A percentile compares a stretch with the other conserved stretches of the same genome.
Evolutionary conservation across 768 basidiomycete genomes (phyloP).

Genomic region (Pleurotus salmoneostramineus): DNA sequence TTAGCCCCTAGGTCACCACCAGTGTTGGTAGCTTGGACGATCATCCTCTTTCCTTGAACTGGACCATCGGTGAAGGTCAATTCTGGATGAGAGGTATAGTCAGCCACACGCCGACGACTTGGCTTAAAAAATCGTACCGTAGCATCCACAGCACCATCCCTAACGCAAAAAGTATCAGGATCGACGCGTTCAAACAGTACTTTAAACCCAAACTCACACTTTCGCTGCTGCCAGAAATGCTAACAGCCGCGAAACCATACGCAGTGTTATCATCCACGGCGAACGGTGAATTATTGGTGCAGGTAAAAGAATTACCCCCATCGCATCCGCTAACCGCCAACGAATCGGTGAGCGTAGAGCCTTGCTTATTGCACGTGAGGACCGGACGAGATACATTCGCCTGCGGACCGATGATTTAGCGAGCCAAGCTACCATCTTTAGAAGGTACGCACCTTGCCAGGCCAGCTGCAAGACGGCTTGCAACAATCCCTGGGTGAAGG

Average conservation of each 20-base stretch:
- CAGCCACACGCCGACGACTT: neutral
- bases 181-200: too few species aligned
- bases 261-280: constrained; percentile 1
- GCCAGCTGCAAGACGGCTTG: constrained; percentile 5
- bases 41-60: constrained; percentile 5
- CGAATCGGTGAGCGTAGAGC: constrained; percentile 3
- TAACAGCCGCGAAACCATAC: constrained; percentile 3
- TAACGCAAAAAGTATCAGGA: neutral
- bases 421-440: too few species aligned
- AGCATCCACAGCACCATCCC: constrained; percentile 6
- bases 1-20: constrained; percentile 1
- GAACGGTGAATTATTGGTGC: constrained; percentile 2
- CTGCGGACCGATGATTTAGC: neutral
- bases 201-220: neutral
- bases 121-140: neutral
- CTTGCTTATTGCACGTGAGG: constrained; percentile 4
- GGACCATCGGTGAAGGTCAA: constrained; percentile 4
- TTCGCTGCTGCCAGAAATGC: constrained; percentile 3
- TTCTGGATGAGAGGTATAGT: neutral
- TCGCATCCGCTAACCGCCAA: neutral
- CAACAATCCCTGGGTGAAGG: neutral
- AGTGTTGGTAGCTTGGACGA: constrained; percentile 5
- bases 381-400: neutral
- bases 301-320: constrained; percentile 1
- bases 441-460: neutral